Evolutionary conservation across 169 alveolate species (phyloP).

Genomic region (Plasmodium billcollinsi): DNA sequence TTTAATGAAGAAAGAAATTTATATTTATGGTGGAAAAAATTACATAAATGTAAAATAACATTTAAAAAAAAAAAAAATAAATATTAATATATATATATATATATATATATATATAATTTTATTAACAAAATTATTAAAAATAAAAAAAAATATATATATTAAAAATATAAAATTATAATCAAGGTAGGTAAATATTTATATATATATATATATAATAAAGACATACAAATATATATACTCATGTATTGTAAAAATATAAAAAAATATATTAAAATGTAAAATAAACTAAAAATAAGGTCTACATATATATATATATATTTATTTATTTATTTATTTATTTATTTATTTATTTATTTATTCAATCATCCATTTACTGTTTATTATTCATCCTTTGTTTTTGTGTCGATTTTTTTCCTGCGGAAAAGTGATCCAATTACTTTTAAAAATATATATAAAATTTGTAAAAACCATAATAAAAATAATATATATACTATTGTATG

Average conservation of each 20-base stretch:
- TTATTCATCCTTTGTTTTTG: conserved; percentile 20
- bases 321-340: neutral
- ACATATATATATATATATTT: neutral
- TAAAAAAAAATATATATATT: neutral
- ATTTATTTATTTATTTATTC: too few relatives aligned
- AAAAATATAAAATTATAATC: too few relatives aligned
- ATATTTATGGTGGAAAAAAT: too few relatives aligned
- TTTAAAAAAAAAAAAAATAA: neutral
- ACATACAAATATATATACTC: too few relatives aligned
- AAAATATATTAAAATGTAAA: conserved; percentile 15
- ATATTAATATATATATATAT: neutral
- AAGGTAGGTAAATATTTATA: neutral
- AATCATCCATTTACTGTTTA: neutral
- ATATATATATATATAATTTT: neutral
- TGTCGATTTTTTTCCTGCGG: conserved; percentile 21
- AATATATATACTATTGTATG: conserved; percentile 31
- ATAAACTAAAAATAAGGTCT: neutral
- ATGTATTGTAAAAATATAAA: neutral
- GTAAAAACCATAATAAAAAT: conserved; percentile 35
- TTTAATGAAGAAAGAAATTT: too few relatives aligned
- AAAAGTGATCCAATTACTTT: conserved; percentile 9
- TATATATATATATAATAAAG: too few relatives aligned
- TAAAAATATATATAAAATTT: conserved; percentile 12
- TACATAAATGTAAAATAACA: too few relatives aligned
- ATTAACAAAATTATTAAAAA: conserved; percentile 1